Evolutionary conservation across 2,329 filamentous ascomycete species (phyloP).

Genomic region (Sclerotinia glacialis): DNA sequence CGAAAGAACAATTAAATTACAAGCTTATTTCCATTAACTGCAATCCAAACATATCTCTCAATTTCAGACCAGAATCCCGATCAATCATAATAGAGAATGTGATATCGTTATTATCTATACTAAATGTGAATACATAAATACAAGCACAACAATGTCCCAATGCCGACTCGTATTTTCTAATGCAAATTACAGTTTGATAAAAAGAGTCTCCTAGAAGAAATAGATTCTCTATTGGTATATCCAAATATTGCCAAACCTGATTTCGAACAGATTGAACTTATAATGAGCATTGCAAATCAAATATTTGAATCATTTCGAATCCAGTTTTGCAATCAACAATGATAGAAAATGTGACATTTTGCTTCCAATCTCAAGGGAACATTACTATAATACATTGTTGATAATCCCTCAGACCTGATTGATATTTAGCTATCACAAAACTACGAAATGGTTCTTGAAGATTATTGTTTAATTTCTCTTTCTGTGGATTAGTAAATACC

Average conservation of each 20-base stretch:
- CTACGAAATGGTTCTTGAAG: neutral
- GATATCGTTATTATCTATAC: neutral
- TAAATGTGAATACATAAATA: neutral
- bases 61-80: neutral
- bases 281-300: neutral
- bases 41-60: neutral
- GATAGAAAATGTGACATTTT: neutral
- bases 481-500: neutral
- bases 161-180: neutral
- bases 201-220: neutral
- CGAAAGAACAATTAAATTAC: no score
- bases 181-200: neutral
- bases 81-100: neutral
- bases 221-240: neutral
- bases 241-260: neutral
- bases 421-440: neutral
- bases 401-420: neutral
- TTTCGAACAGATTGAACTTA: neutral
- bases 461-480: neutral
- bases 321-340: neutral
- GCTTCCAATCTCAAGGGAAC: neutral
- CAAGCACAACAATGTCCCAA: neutral
- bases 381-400: neutral
- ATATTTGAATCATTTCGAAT: constrained; percentile 1
- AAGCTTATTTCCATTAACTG: neutral